These are phyloP conservation scores for Xylariaceae sp. DNA, from an alignment of 2,329 filamentous ascomycete species.

Conservation along the genomic window DNA sequence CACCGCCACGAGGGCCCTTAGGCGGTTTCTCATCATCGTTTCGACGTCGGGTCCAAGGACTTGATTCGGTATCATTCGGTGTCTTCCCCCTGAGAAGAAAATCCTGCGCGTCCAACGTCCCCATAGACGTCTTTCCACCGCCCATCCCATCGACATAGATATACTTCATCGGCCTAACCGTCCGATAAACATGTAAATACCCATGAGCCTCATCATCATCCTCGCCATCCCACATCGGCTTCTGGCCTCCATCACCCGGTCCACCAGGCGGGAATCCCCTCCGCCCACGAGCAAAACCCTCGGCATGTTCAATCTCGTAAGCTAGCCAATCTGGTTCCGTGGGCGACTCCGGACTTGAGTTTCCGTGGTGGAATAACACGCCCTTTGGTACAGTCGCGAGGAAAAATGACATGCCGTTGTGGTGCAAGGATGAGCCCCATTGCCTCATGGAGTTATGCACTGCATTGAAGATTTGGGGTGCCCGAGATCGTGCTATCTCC, in stretches of 20 bases:
- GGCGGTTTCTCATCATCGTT: constrained; percentile 3
- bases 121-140: constrained; percentile 62
- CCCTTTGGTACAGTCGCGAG: constrained; percentile 62
- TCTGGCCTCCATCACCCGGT: constrained; percentile 1
- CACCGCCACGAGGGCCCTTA: no score
- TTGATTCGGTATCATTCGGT: background rate
- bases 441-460: constrained; percentile 70
- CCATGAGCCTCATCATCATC: constrained; percentile 36
- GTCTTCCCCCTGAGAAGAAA: constrained; percentile 50
- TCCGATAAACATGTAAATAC: constrained; percentile 65
- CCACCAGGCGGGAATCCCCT: background rate
- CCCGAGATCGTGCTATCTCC: constrained; percentile 47
- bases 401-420: constrained; percentile 75
- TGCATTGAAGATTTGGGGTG: constrained; percentile 68
- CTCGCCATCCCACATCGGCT: background rate
- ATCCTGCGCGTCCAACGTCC: constrained; percentile 68
- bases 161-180: constrained; percentile 55
- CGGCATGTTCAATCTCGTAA: constrained; percentile 73
- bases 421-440: constrained; percentile 69
- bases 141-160: constrained; percentile 70
- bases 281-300: constrained; percentile 53
- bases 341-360: constrained; percentile 42
- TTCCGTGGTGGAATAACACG: constrained; percentile 68
- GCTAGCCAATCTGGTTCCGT: constrained; percentile 66
- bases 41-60: background rate